A percentile compares a stretch with the other conserved stretches of the same genome.
These are phyloP conservation scores for Rubroshorea leprosula DNA, from an alignment of 345 rosid genomes.

Conservation along the genomic window DNA sequence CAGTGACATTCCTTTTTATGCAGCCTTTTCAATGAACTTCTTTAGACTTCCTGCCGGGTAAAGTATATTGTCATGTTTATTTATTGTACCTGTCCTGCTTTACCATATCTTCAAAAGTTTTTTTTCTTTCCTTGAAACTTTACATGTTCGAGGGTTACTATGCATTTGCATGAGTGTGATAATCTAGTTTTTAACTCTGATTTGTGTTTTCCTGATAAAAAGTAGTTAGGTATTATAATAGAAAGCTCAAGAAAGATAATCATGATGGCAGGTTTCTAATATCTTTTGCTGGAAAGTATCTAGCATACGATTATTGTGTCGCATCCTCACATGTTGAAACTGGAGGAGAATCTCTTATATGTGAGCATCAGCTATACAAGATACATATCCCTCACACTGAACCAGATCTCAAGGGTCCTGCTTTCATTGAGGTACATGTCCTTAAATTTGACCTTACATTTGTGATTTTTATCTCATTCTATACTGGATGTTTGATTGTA, in stretches of 20 bases:
- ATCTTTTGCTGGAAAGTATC: slow-evolving; percentile 86
- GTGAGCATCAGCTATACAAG: slow-evolving; percentile 59
- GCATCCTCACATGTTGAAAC: slow-evolving; percentile 35
- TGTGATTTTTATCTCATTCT: not conserved
- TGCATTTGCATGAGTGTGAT: not conserved
- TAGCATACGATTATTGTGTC: slow-evolving; percentile 48
- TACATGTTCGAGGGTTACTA: not conserved
- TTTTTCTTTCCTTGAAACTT: not conserved
- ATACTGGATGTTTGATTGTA: not conserved
- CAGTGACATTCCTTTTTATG: not conserved
- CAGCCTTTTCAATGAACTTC: not conserved
- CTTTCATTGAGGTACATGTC: slow-evolving; percentile 73
- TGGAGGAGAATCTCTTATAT: slow-evolving; percentile 29
- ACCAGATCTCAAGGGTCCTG: slow-evolving; percentile 75
- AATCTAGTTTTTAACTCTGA: not conserved
- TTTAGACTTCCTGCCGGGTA: not conserved
- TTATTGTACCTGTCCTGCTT: not conserved
- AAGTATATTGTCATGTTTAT: not conserved
- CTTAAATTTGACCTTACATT: slow-evolving; percentile 8
- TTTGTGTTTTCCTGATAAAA: not conserved
- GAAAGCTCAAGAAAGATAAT: slow-evolving; percentile 12
- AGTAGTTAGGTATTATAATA: slow-evolving; percentile 2
- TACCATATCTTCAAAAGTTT: not conserved
- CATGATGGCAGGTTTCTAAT: slow-evolving; percentile 71
- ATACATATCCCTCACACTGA: slow-evolving; percentile 48